These are phyloP conservation scores for Capsella rubella DNA, from an alignment of 441 rosid genomes.

Conservation along the genomic window DNA sequence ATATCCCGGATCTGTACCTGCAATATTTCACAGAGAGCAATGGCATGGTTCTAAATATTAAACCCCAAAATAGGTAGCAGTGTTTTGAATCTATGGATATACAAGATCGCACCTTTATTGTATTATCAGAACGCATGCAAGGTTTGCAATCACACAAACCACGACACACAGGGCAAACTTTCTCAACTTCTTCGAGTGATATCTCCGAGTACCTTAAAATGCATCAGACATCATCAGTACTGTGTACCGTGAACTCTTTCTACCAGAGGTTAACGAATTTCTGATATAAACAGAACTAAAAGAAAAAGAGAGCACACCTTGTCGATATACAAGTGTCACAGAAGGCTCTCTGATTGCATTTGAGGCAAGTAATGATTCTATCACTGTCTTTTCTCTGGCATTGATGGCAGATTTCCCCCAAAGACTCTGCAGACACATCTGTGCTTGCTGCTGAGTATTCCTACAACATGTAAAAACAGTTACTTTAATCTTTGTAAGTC, in stretches of 20 bases:
- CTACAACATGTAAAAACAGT: conserved; percentile 49
- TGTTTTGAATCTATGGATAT: conserved; percentile 8
- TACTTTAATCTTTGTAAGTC: not conserved
- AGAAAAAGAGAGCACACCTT: conserved; percentile 56
- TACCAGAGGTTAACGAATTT: conserved; percentile 12
- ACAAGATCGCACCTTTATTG: conserved; percentile 69
- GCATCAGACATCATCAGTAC: conserved; percentile 33
- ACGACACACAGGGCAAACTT: conserved; percentile 92
- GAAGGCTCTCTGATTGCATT: conserved; percentile 87
- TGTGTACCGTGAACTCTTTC: not conserved
- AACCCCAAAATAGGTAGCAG: conserved; percentile 3
- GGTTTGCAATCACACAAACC: conserved; percentile 90
- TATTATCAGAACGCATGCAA: conserved; percentile 84
- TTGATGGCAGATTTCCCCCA: conserved; percentile 86
- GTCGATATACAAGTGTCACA: conserved; percentile 76
- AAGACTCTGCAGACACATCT: conserved; percentile 73
- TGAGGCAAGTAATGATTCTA: conserved; percentile 74
- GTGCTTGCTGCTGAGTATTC: conserved; percentile 72
- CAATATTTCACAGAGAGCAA: conserved; percentile 39
- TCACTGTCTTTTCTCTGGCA: conserved; percentile 73
- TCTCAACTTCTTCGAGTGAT: conserved; percentile 79
- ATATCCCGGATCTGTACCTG: conserved; percentile 82
- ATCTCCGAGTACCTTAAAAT: conserved; percentile 67
- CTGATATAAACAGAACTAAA: conserved; percentile 2
- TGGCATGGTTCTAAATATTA: conserved; percentile 22